Evolutionary conservation across 139 green algal species (phyloP).

Genomic region (Astrephomene gubernaculifera): DNA sequence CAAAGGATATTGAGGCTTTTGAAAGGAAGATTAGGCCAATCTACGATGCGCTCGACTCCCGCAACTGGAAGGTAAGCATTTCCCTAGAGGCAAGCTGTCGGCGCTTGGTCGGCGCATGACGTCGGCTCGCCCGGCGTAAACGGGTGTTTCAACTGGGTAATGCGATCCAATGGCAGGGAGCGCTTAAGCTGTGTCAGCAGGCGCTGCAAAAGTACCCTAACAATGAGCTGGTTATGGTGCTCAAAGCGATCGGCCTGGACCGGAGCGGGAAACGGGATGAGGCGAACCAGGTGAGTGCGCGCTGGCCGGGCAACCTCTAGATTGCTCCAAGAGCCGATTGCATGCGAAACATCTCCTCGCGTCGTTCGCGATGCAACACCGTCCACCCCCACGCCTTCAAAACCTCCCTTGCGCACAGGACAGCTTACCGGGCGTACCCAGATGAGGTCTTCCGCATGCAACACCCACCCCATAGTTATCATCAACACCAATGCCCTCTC

Average conservation of each 20-base stretch:
- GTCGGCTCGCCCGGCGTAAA: background rate
- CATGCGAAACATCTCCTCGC: too few relatives aligned
- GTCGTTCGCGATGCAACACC: too few relatives aligned
- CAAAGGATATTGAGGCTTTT: conserved; percentile 54
- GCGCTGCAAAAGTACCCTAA: conserved; percentile 77
- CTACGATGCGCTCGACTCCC: conserved; percentile 83
- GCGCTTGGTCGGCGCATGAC: background rate
- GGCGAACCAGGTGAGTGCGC: conserved; percentile 71
- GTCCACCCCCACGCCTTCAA: too few relatives aligned
- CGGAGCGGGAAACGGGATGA: conserved; percentile 61
- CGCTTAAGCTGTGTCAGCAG: conserved; percentile 73
- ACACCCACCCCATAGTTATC: background rate
- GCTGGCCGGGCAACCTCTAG: too few relatives aligned
- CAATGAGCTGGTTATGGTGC: conserved; percentile 59
- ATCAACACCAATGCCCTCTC: too few relatives aligned
- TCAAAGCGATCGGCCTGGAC: conserved; percentile 74
- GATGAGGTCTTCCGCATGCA: background rate
- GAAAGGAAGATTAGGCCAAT: conserved; percentile 76
- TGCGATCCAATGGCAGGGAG: conserved; percentile 64
- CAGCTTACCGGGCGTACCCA: too few relatives aligned
- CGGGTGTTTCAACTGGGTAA: too few relatives aligned
- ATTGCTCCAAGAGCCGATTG: too few relatives aligned
- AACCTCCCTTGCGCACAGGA: too few relatives aligned
- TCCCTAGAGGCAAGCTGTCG: background rate
- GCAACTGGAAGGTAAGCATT: conserved; percentile 78